phyloP scores from a whole-genome alignment of 2,329 filamentous ascomycete genomes.

The Botryosphaeria agaves region DNA sequence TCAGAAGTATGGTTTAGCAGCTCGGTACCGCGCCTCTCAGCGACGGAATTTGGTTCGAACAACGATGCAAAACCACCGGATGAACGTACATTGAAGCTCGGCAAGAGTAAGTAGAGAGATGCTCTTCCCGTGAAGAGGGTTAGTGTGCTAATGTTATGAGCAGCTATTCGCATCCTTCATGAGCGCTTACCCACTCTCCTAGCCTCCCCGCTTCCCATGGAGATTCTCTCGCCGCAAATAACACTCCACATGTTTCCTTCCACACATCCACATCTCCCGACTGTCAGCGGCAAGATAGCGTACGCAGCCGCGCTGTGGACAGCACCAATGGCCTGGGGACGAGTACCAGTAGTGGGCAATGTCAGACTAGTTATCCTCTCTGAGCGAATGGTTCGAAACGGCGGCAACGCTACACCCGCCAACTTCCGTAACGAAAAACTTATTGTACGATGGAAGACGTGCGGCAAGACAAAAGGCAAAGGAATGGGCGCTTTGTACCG shows the following conservation, averaged over 20 bases:
- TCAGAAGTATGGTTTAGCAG: slow-evolving; percentile 27
- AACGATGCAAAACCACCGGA: slow-evolving; percentile 33
- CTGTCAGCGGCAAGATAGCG: slow-evolving; percentile 76
- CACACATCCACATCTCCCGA: slow-evolving; percentile 76
- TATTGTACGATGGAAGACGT: slow-evolving; percentile 78
- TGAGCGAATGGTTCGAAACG: slow-evolving; percentile 61
- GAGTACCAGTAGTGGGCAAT: slow-evolving; percentile 78
- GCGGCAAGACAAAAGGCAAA: slow-evolving; percentile 31
- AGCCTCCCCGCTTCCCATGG: slow-evolving; percentile 40
- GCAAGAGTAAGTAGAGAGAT: slow-evolving; percentile 32
- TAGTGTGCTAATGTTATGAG: neutral
- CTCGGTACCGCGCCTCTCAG: slow-evolving; percentile 13
- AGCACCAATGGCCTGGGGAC: slow-evolving; percentile 88
- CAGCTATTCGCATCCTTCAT: slow-evolving; percentile 43
- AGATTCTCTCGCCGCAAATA: slow-evolving; percentile 44
- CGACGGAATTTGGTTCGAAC: slow-evolving; percentile 8
- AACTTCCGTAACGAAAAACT: slow-evolving; percentile 51
- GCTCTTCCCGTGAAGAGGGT: neutral
- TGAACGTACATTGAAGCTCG: slow-evolving; percentile 42
- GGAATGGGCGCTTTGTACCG: slow-evolving; percentile 28
- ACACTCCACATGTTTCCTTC: slow-evolving; percentile 48
- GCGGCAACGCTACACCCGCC: slow-evolving; percentile 18
- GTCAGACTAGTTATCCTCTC: slow-evolving; percentile 75
- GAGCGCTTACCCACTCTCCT: slow-evolving; percentile 44
- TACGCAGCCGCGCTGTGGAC: slow-evolving; percentile 94